Conservation (phyloP, 805 yeast species). For the Torulaspora microellipsoides region DNA sequence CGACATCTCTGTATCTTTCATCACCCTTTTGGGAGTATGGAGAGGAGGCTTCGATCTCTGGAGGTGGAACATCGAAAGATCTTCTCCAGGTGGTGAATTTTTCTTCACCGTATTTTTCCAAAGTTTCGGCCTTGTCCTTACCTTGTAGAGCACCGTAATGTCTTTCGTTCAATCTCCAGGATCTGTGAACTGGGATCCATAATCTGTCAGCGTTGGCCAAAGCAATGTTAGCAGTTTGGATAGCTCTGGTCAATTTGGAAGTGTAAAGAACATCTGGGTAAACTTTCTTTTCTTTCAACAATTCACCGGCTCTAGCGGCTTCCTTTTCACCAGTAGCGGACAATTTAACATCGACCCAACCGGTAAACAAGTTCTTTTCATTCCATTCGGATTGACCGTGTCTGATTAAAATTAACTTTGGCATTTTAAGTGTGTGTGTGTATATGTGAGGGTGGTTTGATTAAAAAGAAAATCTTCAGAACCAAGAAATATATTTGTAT, state of each 20-base stretch:
- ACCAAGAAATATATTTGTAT: no score
- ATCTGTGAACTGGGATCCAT: conserved; percentile 87
- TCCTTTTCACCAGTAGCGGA: conserved; percentile 82
- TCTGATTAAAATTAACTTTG: conserved; percentile 85
- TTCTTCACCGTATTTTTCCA: conserved; percentile 82
- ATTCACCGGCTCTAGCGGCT: conserved; percentile 90
- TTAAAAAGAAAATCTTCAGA: no score
- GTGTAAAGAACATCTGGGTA: conserved; percentile 87
- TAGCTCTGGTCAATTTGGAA: conserved; percentile 88
- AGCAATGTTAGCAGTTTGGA: conserved; percentile 95
- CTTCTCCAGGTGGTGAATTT: conserved; percentile 97
- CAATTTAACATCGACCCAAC: conserved; percentile 95
- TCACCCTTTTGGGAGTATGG: conserved; percentile 84
- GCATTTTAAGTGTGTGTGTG: conserved; percentile 30
- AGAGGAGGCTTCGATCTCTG: conserved; percentile 70
- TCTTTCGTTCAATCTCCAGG: conserved; percentile 98
- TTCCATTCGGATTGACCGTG: conserved; percentile 99
- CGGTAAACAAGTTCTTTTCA: conserved; percentile 96
- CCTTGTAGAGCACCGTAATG: conserved; percentile 99
- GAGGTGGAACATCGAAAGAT: conserved; percentile 95
- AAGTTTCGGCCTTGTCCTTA: conserved; percentile 92
- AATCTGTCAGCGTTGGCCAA: conserved; percentile 82
- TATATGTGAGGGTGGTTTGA: no score
- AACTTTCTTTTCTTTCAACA: conserved; percentile 80
- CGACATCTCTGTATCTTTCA: conserved; percentile 77